Base-by-base conservation (phyloP, 805 yeast species). In the Phaffomyces opuntiae region DNA sequence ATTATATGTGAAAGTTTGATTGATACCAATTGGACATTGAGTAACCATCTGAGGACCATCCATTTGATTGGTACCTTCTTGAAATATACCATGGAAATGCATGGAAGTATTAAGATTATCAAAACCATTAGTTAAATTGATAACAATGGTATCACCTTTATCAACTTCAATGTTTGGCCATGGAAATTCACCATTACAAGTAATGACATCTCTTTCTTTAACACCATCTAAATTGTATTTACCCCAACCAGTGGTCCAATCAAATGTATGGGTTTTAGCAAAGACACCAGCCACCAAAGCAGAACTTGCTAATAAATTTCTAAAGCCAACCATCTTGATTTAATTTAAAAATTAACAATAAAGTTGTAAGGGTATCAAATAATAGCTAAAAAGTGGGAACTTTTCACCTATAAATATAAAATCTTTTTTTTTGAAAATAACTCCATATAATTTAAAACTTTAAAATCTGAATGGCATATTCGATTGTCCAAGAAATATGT, bases 151-250 rank as follows among this genome's bases (percentile, higher is more conserved):
- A 51, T 75, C 80, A 47, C 66, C 60, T 39, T 65, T 68, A 46
- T 56, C 62, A 50, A 62, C 73, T 49, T 65, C 63, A 2, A 77
- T 56, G 9, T 61, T 52, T 2, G 82, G 82, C 0, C 78, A 78
- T 1, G 83, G 83, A 44, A 72, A 73, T 45, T 63, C 50, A 31
- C 73, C 72, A 56, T 83, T 83, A 62, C 82, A 72, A 2, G 82
- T 81, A 25, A 83, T 74, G 38, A 80, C 76, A 35, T 67, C 62
- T 35, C 87, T 63, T 45, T 67, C 71, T 38, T 56, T 56, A 24
- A 63, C 53, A 6, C 85, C 85, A 50, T 81, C 87, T 1, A 86
- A 84, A 56, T 74, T 77, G 39, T 75, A 76, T 17, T 40, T 40
- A 24, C 62, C 59, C 62, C 68, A 63, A 9, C 63, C 57, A 24